Percentiles rank a stretch among this genome's conserved stretches.
Conservation (phyloP, 2,329 filamentous ascomycete genomes). For the Hypoxylon sp. region DNA sequence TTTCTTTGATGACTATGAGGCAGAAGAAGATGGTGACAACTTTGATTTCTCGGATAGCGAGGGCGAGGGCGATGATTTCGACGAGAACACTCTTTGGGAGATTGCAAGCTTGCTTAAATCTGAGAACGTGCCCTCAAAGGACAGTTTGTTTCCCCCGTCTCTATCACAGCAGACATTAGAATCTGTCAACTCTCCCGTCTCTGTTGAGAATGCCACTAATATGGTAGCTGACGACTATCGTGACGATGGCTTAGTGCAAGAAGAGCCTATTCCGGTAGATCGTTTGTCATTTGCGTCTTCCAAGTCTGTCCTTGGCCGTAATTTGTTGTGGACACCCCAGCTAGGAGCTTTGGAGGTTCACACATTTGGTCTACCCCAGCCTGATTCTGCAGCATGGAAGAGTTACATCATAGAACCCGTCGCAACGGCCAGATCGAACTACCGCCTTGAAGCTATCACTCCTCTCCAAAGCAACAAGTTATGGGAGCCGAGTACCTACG, state of each 20-base stretch:
- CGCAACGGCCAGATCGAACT: conserved; percentile 51
- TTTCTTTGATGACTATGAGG: conserved; percentile 73
- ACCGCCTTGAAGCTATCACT: conserved; percentile 50
- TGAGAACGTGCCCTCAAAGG: conserved; percentile 65
- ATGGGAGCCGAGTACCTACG: conserved; percentile 50
- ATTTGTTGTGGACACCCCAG: conserved; percentile 45
- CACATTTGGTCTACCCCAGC: conserved; percentile 54
- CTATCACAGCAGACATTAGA: conserved; percentile 42
- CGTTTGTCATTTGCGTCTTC: conserved; percentile 49
- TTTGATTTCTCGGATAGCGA: conserved; percentile 57
- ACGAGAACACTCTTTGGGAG: conserved; percentile 74
- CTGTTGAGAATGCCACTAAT: conserved; percentile 56
- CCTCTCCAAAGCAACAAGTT: conserved; percentile 57
- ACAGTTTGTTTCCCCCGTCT: conserved; percentile 64
- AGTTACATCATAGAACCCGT: conserved; percentile 52
- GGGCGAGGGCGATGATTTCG: conserved; percentile 67
- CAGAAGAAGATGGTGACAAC: conserved; percentile 62
- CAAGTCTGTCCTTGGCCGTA: background rate
- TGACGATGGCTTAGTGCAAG: conserved; percentile 47
- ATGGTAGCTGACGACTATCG: conserved; percentile 50
- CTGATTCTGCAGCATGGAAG: conserved; percentile 57
- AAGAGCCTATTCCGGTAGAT: conserved; percentile 51
- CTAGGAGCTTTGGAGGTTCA: conserved; percentile 28
- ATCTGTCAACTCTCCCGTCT: conserved; percentile 45
- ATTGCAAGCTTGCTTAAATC: conserved; percentile 72